A percentile compares a stretch with the other conserved stretches of the same genome.
Evolutionary conservation across 2,329 filamentous ascomycete species (phyloP).

Genomic region (Arthrobotrys conoides): DNA sequence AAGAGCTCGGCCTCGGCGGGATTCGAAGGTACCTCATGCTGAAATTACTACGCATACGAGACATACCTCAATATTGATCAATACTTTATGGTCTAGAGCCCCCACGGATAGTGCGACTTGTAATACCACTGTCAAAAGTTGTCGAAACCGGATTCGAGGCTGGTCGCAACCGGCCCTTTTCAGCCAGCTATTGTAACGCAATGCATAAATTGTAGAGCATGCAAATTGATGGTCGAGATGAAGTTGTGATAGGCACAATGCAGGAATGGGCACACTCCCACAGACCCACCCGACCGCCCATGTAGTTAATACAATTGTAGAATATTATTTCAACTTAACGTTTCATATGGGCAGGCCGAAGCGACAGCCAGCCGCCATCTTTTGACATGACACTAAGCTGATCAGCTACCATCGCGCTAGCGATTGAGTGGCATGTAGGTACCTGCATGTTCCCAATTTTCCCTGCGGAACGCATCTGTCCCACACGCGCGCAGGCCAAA

Average conservation of each 20-base stretch:
- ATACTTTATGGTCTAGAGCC: neutral
- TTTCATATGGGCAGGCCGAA: no score
- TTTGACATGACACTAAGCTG: no score
- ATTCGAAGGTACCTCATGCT: neutral
- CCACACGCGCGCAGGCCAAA: no score
- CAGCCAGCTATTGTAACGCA: neutral
- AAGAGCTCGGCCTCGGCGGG: neutral
- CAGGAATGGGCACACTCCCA: neutral
- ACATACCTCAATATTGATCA: neutral
- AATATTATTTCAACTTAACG: neutral
- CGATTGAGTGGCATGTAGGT: neutral
- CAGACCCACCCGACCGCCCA: no score
- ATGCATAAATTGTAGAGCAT: neutral
- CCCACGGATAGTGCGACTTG: neutral
- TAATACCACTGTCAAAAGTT: neutral
- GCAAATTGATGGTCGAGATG: neutral
- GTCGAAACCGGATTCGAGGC: no score
- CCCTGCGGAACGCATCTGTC: neutral
- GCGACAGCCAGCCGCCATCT: neutral
- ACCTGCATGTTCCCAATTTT: no score
- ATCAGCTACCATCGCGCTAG: neutral
- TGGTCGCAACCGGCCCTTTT: no score
- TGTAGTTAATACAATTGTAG: neutral
- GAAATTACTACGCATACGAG: neutral
- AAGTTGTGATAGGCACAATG: neutral